Evolutionary conservation across 1,284 basidiomycete genomes (phyloP), one percentile per base, ranked within the genome.

Genomic region (Agroathelia rolfsii): DNA sequence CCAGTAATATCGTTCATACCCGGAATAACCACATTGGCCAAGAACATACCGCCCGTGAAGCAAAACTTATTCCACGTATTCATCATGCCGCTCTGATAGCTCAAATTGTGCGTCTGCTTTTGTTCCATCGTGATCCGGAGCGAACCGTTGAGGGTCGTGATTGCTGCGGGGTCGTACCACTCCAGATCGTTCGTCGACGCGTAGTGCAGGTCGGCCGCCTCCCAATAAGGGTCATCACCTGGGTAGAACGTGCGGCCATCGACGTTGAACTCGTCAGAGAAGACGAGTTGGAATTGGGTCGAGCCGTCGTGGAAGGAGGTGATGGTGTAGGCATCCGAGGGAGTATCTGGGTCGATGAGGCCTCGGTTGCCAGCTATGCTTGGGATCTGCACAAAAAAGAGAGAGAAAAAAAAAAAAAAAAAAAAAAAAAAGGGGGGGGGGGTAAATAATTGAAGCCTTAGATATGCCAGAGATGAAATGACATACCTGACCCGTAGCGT

Each of bases 31-130:
- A 93, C 54, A 10, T 69, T 68, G 11, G 80, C 73, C 52, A 93
- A 88, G 36, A 96, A 66, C 51, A 90, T 90, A 1, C 90, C 93
- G 0, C 86, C 88, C 3, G 82, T 94, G 56, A 94, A 96, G 59
- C 93, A 95, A 40, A 96, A 59, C 53, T 90, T 86, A 58, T 93
- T 94, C 90, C 90, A 94, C 4, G 73, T 64, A 38, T 72, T 69
- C 17, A 87, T 39, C 83, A 86, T 85, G 19, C 76, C 86, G 40
- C 84, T 87, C 45, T 71, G 64, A 49, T 84, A 90, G 51, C 86
- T 81, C 29, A 92, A 56, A 40, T 81, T 67, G 46, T 92, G 78
- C 30, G 62, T 74, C 12, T 52, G 54, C 35, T 66, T 58, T 50
- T 82, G 67, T 9, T 66, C 58, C 49, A 84, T 67, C 8, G 84